A percentile compares a stretch with the other conserved stretches of the same genome.
Conservation (phyloP, 345 rosid species). For the Tarenaya hassleriana region DNA sequence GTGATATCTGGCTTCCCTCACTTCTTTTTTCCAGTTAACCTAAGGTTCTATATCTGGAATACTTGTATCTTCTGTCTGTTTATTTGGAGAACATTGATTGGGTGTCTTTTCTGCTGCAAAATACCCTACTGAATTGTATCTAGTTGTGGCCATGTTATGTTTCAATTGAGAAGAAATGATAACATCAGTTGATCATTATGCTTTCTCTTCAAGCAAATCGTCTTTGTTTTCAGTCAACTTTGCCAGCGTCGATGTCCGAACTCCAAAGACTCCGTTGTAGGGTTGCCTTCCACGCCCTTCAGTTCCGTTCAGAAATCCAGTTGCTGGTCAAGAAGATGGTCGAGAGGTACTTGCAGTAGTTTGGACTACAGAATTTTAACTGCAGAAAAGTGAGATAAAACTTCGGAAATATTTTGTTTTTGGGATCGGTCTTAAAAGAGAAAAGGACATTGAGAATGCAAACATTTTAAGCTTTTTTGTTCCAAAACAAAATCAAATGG, state of each 20-base stretch:
- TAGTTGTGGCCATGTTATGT: conserved; percentile 1
- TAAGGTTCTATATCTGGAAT: conserved; percentile 7
- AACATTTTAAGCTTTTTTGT: conserved; percentile 12
- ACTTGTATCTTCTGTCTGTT: neutral
- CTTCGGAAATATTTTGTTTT: conserved; percentile 7
- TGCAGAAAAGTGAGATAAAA: neutral
- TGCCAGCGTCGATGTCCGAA: conserved; percentile 76
- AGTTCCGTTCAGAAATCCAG: conserved; percentile 79
- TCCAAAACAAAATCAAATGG: neutral
- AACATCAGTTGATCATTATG: conserved; percentile 1
- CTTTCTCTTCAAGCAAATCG: conserved; percentile 7
- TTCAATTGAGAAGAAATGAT: neutral
- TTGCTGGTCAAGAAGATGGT: conserved; percentile 70
- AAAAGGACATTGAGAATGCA: neutral
- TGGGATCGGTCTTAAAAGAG: neutral
- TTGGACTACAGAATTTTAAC: neutral
- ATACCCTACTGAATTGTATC: conserved; percentile 2
- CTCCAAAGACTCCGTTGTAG: conserved; percentile 95
- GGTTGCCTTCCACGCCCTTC: conserved; percentile 93
- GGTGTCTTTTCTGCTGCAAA: conserved; percentile 17
- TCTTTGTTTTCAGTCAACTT: conserved; percentile 57
- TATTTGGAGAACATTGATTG: conserved; percentile 11
- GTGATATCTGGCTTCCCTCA: too few relatives aligned
- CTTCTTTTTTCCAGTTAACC: neutral
- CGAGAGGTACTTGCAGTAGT: conserved; percentile 52